Percentiles rank a stretch among this genome's conserved stretches.
Evolutionary conservation across 768 basidiomycete genomes (phyloP).

Genomic region (Tulasnella sp.): DNA sequence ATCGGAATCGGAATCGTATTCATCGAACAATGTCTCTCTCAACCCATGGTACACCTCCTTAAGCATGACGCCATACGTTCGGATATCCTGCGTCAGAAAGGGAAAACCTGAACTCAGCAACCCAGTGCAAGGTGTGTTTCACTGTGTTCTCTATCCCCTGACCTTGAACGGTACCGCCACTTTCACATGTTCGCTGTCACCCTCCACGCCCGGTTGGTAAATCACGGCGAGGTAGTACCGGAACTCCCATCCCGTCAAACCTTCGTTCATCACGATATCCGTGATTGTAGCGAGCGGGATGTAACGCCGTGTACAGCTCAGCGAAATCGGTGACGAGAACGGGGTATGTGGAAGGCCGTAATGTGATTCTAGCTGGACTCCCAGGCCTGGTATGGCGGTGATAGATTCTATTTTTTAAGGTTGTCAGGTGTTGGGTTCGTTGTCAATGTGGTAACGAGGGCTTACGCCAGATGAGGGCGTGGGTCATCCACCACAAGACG

Average conservation of each 20-base stretch:
- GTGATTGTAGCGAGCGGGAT: constrained; percentile 53
- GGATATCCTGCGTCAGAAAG: constrained; percentile 47
- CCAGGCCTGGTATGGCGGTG: constrained; percentile 59
- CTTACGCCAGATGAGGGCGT: constrained; percentile 20
- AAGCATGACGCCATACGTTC: constrained; percentile 62
- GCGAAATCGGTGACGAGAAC: constrained; percentile 30
- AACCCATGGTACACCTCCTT: constrained; percentile 57
- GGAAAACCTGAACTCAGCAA: neutral
- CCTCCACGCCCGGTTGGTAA: constrained; percentile 34
- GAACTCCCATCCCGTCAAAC: constrained; percentile 64
- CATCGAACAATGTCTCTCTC: constrained; percentile 39
- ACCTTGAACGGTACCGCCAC: constrained; percentile 63
- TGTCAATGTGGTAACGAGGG: neutral
- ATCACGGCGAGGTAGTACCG: constrained; percentile 54
- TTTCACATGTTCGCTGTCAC: constrained; percentile 29
- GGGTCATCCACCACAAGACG: neutral
- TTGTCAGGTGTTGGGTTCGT: neutral
- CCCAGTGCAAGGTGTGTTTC: no score
- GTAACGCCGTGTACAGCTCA: constrained; percentile 48
- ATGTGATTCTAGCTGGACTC: constrained; percentile 71
- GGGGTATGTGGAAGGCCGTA: constrained; percentile 48
- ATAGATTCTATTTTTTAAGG: constrained; percentile 54
- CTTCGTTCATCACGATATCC: constrained; percentile 72
- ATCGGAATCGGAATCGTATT: neutral
- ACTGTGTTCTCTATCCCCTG: constrained; percentile 29